Evolutionary conservation across 2,329 filamentous ascomycete species (phyloP).

Genomic region (Epichloe gansuensis): DNA sequence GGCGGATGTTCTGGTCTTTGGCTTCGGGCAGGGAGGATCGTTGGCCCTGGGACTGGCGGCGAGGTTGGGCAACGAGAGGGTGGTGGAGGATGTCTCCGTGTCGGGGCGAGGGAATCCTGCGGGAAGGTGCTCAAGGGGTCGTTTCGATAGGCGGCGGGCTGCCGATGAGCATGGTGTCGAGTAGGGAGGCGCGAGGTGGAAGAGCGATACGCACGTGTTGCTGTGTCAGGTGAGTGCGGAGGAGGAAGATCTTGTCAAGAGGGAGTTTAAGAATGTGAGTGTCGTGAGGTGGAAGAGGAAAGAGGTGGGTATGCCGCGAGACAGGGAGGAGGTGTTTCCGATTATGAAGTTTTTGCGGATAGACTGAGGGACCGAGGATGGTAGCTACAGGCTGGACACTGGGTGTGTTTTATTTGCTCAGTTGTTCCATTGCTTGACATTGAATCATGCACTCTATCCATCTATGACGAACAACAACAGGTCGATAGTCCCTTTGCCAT

Average conservation of each 20-base stretch:
- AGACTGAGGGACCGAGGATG: slow-evolving; percentile 32
- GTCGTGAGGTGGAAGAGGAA: slow-evolving; percentile 56
- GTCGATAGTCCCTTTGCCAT: not conserved
- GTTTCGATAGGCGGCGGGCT: slow-evolving; percentile 52
- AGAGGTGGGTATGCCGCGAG: slow-evolving; percentile 73
- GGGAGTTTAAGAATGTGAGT: slow-evolving; percentile 54
- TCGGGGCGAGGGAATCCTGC: not conserved
- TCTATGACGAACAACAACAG: no score
- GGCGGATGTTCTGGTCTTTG: slow-evolving; percentile 50
- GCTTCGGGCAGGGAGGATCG: slow-evolving; percentile 56
- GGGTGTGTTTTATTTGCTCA: not conserved
- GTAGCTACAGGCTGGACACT: slow-evolving; percentile 5
- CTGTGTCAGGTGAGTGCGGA: slow-evolving; percentile 49
- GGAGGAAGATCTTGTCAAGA: slow-evolving; percentile 50
- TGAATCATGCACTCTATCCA: no score
- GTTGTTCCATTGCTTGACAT: no score
- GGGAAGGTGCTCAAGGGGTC: slow-evolving; percentile 33
- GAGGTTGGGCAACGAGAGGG: slow-evolving; percentile 16
- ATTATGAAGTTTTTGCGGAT: slow-evolving; percentile 76
- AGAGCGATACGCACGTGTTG: slow-evolving; percentile 51
- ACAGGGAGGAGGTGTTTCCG: slow-evolving; percentile 74
- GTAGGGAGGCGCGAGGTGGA: slow-evolving; percentile 32
- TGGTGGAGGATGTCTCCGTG: slow-evolving; percentile 22
- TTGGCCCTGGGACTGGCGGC: slow-evolving; percentile 45
- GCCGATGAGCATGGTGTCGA: slow-evolving; percentile 38